phyloP scores from a whole-genome alignment of 1,284 basidiomycete genomes.

The Cryptococcus sp. region DNA sequence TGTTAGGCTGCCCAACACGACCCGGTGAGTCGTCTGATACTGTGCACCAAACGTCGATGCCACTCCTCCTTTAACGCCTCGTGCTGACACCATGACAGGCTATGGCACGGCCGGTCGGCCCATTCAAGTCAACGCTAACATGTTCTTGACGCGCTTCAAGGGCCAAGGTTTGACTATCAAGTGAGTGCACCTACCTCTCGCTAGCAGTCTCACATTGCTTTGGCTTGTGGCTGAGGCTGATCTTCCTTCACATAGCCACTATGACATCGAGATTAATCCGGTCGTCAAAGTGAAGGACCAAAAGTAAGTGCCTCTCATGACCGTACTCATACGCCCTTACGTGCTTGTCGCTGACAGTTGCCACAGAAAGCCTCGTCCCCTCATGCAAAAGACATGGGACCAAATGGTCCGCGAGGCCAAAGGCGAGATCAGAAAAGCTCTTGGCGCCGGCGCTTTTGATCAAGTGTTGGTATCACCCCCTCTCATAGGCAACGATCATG shows the following conservation, averaged over 20 bases:
- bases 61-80: too few relatives aligned
- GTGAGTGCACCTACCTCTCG: slow-evolving; percentile 16
- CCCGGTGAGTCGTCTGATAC: slow-evolving; percentile 11
- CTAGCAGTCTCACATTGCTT: background rate
- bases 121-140: slow-evolving; percentile 47
- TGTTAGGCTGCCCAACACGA: slow-evolving; percentile 19
- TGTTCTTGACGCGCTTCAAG: slow-evolving; percentile 45
- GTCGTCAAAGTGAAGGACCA: slow-evolving; percentile 44
- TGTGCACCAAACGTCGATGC: too few relatives aligned
- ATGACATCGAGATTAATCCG: slow-evolving; percentile 50
- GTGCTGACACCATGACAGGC: slow-evolving; percentile 14
- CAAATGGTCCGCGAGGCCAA: slow-evolving; percentile 28
- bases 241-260: slow-evolving; percentile 33
- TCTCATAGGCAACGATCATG: background rate
- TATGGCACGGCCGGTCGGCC: slow-evolving; percentile 40
- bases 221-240: background rate
- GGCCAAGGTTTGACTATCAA: slow-evolving; percentile 31
- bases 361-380: slow-evolving; percentile 43
- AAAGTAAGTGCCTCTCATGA: slow-evolving; percentile 27
- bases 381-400: slow-evolving; percentile 43
- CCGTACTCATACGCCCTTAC: background rate
- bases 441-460: slow-evolving; percentile 42
- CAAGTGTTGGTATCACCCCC: slow-evolving; percentile 29
- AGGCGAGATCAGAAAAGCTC: slow-evolving; percentile 41
- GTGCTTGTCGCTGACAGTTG: background rate